These are phyloP conservation scores for Diutina siamensis DNA, from an alignment of 1,139 yeast species.

Conservation along the genomic window DNA sequence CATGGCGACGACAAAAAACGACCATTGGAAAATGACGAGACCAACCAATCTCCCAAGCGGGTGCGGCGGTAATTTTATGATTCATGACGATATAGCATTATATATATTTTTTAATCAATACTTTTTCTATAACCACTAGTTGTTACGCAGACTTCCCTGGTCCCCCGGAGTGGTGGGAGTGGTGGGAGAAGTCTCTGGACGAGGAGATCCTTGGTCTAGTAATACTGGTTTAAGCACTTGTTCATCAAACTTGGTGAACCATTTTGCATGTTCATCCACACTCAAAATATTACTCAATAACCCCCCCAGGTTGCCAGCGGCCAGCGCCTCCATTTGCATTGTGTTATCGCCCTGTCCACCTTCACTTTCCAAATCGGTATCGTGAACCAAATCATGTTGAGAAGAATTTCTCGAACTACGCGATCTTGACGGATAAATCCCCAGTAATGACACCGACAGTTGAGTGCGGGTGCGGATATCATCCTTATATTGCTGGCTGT, in stretches of 20 bases:
- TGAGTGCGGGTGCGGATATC: neutral
- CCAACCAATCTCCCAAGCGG: neutral
- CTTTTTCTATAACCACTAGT: too few species aligned
- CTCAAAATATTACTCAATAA: conserved; percentile 33
- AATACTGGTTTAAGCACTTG: conserved; percentile 93
- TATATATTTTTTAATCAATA: too few species aligned
- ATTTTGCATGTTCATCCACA: conserved; percentile 71
- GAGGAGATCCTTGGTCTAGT: conserved; percentile 33
- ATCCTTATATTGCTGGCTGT: too few species aligned
- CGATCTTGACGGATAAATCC: conserved; percentile 1
- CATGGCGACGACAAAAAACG: neutral
- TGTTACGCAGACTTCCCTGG: too few species aligned
- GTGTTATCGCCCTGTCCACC: conserved; percentile 19
- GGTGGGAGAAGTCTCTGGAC: conserved; percentile 12
- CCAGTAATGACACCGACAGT: conserved; percentile 1
- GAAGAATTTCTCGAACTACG: neutral
- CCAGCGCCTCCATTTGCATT: conserved; percentile 22
- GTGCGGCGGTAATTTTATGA: neutral
- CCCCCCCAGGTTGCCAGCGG: conserved; percentile 17
- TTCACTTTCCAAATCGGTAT: neutral
- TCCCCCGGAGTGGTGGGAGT: neutral
- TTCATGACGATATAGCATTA: too few species aligned
- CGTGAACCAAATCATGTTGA: neutral
- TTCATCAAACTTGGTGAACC: conserved; percentile 93
- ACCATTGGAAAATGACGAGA: neutral